Base-by-base conservation (phyloP, 371 early-diverging fungal genomes). In the Rhizomucor pusillus region DNA sequence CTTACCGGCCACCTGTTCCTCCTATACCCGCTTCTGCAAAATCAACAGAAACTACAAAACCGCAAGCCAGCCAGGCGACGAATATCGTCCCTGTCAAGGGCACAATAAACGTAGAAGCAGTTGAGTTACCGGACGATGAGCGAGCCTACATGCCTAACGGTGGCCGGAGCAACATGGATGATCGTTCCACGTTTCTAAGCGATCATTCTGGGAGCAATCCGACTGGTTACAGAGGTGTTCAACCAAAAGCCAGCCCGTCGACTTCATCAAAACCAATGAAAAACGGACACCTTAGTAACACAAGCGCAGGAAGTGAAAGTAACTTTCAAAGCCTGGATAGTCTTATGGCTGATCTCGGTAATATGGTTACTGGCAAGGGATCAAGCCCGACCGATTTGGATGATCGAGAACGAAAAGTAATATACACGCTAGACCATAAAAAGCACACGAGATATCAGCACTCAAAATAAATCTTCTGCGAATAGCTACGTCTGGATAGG, bases 291-390 rank as follows among this genome's bases (percentile, higher is more conserved):
- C n/a, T 54, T 25, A 57, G 57, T 36, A 65, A 65, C 23, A 43
- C 59, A 13, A 63, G 54, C 40, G 60, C 58, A 18, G 63, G 65
- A 19, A 67, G 67, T 13, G 66, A 66, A 10, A 72, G 75, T 46
- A 81, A 84, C 49, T 82, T 80, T 59, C 72, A 83, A 14, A 84
- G 85, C 2, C 60, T 90, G 50, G 92, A 93, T 63, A 86, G 84
- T 55, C 67, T 93, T 40, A 93, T 93, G 93, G 86, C 87, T 9
- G 92, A 91, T 63, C 62, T 93, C 14, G 91, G 90, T 7, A 80
- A 80, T 56, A 86, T 90, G 84, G 75, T 90, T 22, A 65, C 64
- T 22, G 33, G 46, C 47, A 47, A 47, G 44, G 69, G 60, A 33
- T 57, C 60, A 22, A 34, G 39, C 18, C 22, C 25, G n/a, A 50